These are phyloP conservation scores for Pythium rhizo-oryzae DNA, from an alignment of 352 stramenopile genomes.

Conservation along the genomic window DNA sequence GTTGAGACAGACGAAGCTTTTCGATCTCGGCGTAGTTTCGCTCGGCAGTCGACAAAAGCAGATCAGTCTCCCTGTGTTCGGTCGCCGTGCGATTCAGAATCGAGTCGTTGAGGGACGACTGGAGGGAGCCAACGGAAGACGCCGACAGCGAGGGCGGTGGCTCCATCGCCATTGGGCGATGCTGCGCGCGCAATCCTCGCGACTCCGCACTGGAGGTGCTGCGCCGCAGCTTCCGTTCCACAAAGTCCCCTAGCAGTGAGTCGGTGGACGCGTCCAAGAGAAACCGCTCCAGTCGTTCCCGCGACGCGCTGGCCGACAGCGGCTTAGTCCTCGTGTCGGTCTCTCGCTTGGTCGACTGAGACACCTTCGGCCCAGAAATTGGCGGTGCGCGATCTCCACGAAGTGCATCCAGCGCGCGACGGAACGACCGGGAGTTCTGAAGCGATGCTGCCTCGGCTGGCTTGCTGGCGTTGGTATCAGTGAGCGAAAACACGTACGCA, in stretches of 20 bases:
- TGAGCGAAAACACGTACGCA: conserved; percentile 60
- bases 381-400: conserved; percentile 37
- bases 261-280: conserved; percentile 58
- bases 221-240: conserved; percentile 62
- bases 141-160: conserved; percentile 42
- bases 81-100: conserved; percentile 29
- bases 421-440: conserved; percentile 39
- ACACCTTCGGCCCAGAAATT: conserved; percentile 9
- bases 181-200: not conserved
- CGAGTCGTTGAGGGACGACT: conserved; percentile 39
- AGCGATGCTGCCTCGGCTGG: not conserved
- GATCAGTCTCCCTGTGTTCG: not conserved
- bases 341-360: conserved; percentile 9
- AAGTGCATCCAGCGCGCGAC: conserved; percentile 47
- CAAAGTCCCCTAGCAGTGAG: conserved; percentile 57
- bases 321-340: not conserved
- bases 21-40: conserved; percentile 63
- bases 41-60: conserved; percentile 40
- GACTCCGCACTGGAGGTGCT: conserved; percentile 11
- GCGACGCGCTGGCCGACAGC: conserved; percentile 8
- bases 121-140: conserved; percentile 34
- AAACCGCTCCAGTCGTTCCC: conserved; percentile 43
- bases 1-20: conserved; percentile 64
- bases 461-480: not conserved
- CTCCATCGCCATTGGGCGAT: conserved; percentile 35